Evolutionary conservation across 495 filamentous ascomycete species (phyloP), one percentile per base, ranked within the genome.

Genomic region (Parathielavia appendiculata): DNA sequence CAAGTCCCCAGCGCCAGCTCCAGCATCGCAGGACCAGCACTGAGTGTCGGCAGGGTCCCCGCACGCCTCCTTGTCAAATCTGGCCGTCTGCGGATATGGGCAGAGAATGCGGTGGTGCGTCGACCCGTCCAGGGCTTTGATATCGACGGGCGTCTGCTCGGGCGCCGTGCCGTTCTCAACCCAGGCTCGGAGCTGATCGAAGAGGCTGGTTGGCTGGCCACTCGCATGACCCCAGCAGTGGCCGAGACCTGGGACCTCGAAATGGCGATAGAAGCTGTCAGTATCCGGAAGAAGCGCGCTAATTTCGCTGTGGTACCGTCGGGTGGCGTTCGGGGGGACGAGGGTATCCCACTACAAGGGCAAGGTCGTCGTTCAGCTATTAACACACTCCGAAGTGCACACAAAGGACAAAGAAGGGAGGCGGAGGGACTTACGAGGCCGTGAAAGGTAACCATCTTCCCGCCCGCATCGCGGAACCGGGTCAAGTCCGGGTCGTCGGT

Each of bases 401-500:
- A 35, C 34, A 35, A 35, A 35, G 34, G 11, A 5, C 11, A 35
- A 35, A 35, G 34, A 35, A 5, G 34, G 34, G 34, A 11, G 34
- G 34, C 5, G 34, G 34, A 11, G 34, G 5, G 34, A 5, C 81
- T 77, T 61, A 79, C 71, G 13, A 69, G 22, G 0, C 77, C 79
- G 51, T 81, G 77, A 63, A 67, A 81, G 7, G 65, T 71, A 19
- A 81, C 62, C 52, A 81, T 63, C 59, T 79, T 80, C 9, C 73
- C 73, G 0, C 78, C 76, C 1, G 62, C 51, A 11, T 63, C 48
- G 6, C 60, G 59, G 41, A 82, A 77, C 9, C 51, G 62, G 0
- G 64, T 64, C 22, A 82, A 69, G 64, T 82, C 68, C 5, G 77
- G 69, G 46, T 78, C 68, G 30, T 63, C 47, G 2, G 30, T 49